phyloP scores from a whole-genome alignment of 2,329 filamentous ascomycete genomes.

The Aspergillus jensenii region DNA sequence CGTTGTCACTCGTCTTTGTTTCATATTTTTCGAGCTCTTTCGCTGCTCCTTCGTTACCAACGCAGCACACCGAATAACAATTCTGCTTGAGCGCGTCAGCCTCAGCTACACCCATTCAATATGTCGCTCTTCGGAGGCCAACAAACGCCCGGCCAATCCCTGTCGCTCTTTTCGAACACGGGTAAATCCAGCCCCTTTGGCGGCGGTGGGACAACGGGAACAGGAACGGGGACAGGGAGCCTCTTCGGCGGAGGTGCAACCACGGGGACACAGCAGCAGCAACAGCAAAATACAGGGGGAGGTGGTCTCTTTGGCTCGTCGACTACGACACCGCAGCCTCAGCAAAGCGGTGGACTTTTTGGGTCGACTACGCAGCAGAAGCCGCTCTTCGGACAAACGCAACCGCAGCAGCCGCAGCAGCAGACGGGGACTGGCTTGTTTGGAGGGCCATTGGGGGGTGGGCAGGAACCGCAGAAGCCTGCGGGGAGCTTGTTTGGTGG shows the following conservation, averaged over 20 bases:
- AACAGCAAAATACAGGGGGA: conserved; percentile 17
- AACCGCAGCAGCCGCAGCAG: conserved; percentile 17
- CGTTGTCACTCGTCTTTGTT: background rate
- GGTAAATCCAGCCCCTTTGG: conserved; percentile 39
- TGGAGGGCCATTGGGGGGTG: conserved; percentile 25
- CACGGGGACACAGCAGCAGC: conserved; percentile 13
- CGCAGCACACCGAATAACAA: background rate
- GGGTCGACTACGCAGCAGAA: conserved; percentile 27
- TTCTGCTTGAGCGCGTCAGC: background rate
- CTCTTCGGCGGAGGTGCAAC: conserved; percentile 16
- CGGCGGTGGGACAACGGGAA: conserved; percentile 22
- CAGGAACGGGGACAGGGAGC: conserved; percentile 14
- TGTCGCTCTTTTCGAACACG: conserved; percentile 28
- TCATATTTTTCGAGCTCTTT: conserved; percentile 4
- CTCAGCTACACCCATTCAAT: background rate
- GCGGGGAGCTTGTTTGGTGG: conserved; percentile 29
- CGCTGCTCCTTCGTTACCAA: background rate
- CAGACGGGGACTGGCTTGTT: conserved; percentile 23
- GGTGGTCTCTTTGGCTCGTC: conserved; percentile 29
- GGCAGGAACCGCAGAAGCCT: conserved; percentile 19
- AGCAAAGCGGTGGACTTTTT: conserved; percentile 40
- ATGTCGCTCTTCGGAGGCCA: conserved; percentile 43
- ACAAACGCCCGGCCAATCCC: conserved; percentile 26
- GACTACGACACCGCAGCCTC: conserved; percentile 12
- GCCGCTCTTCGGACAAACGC: conserved; percentile 30